Base-by-base conservation (phyloP, 176 grass and related monocot genomes). In the Aegilops sharonensis region DNA sequence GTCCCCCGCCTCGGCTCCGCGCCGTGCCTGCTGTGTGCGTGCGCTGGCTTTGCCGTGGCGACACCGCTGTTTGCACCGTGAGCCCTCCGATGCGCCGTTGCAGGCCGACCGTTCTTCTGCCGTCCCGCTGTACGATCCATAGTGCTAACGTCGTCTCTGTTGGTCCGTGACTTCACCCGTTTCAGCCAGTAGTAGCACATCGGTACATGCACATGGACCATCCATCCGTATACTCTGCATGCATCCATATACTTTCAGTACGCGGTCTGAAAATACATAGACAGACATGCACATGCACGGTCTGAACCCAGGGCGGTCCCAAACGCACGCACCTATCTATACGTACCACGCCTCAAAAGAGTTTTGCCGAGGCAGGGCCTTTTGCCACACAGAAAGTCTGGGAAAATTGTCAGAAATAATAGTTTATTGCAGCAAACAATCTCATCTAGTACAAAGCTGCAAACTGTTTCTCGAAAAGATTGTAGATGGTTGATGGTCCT, bases 51-150 rank as follows among this genome's bases (percentile, higher is more conserved):
- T 8, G 89, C 89, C 89, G 89, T 87, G 81, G 61, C 89, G 77
- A 91, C 85, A 88, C 89, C 85, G 89, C n/a, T 9, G 89, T 64
- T 17, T 11, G 74, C 83, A 36, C 43, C 11, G 66, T 39, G 52
- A 31, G 68, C 11, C 68, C 43, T 87, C 89, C 89, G 89, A 87
- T 84, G 85, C 77, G 23, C 60, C 66, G 37, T 9, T 8, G 40
- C 78, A 62, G 42, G 71, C 70, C 89, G 81, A 87, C 89, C 85
- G 63, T 70, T 77, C 18, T 61, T 32, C 30, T 45, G 39, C 29
- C 25, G 43, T 31, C 5, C 40, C 64, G 77, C 72, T 24, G 72
- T n/a, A 64, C 79, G 66, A 48, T 59, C 65, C 24, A 7, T 43
- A 54, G 72, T 48, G 47, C 4, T 57, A 14, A 81, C 79, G 42